Evolutionary conservation across 257 asterid genomes (phyloP).

Genomic region (Solanum pennellii): DNA sequence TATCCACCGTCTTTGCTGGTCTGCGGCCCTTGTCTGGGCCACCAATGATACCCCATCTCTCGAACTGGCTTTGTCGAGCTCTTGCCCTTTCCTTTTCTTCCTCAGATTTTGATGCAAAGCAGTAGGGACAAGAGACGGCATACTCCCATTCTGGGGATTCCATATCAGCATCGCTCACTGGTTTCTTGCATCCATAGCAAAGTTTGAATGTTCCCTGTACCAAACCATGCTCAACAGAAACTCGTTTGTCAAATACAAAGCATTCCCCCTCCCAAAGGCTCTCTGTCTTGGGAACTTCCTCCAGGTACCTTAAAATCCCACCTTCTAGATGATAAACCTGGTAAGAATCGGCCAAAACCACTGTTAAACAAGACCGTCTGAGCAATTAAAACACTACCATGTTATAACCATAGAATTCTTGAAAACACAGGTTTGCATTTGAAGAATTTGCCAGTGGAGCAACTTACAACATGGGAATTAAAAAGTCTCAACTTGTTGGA

Average conservation of each 20-base stretch:
- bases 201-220: conserved; percentile 79
- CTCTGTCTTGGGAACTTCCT: conserved; percentile 68
- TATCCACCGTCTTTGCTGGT: conserved; percentile 18
- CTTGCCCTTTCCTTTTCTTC: conserved; percentile 96
- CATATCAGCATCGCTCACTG: conserved; percentile 84
- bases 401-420: not conserved
- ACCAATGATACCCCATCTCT: conserved; percentile 87
- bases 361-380: not conserved
- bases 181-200: conserved; percentile 93
- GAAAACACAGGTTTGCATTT: not conserved
- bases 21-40: conserved; percentile 93
- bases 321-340: conserved; percentile 96
- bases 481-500: not conserved
- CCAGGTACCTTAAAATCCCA: conserved; percentile 87
- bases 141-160: conserved; percentile 82
- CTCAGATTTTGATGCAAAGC: conserved; percentile 70
- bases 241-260: conserved; percentile 91
- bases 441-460: not conserved
- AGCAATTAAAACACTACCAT: not conserved
- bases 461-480: not conserved
- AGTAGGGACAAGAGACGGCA: conserved; percentile 83
- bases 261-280: conserved; percentile 98
- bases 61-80: conserved; percentile 76
- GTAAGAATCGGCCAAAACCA: not conserved
- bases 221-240: conserved; percentile 89